A percentile compares a stretch with the other conserved stretches of the same genome.
Conservation (phyloP, 257 asterid genomes). For the Nicotiana benthamiana region DNA sequence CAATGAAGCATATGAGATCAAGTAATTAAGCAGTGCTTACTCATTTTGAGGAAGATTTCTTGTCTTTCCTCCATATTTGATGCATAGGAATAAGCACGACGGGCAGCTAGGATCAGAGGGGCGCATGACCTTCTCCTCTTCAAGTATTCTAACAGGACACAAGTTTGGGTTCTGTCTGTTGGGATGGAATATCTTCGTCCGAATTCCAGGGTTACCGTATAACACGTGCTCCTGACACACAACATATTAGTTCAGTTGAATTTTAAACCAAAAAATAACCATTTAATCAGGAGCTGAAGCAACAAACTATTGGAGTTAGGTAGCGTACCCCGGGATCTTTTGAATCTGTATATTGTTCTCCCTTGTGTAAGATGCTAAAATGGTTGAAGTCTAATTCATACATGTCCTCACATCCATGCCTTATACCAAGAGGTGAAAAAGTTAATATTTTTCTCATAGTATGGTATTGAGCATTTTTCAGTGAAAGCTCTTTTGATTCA, state of each 20-base stretch:
- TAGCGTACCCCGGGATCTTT: constrained; percentile 19
- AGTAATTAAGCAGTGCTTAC: background rate
- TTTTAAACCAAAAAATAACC: background rate
- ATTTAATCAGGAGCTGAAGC: too few relatives aligned
- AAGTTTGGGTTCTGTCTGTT: constrained; percentile 20
- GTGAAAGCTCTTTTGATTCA: constrained; percentile 6
- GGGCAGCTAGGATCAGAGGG: constrained; percentile 22
- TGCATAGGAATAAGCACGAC: constrained; percentile 23
- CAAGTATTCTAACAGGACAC: constrained; percentile 25
- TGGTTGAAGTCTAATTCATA: constrained; percentile 25
- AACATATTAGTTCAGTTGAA: background rate
- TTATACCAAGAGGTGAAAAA: constrained; percentile 22
- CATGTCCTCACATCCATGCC: constrained; percentile 27
- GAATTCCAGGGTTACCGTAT: constrained; percentile 16
- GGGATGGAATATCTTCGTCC: constrained; percentile 22
- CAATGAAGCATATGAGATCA: background rate
- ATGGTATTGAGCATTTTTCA: constrained; percentile 24
- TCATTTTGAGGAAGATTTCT: constrained; percentile 29
- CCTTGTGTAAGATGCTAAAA: constrained; percentile 18
- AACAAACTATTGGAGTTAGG: too few relatives aligned
- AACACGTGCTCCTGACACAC: constrained; percentile 19
- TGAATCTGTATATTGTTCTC: constrained; percentile 13
- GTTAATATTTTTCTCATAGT: constrained; percentile 24
- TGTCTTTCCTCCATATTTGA: constrained; percentile 30
- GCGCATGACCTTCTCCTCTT: constrained; percentile 26